Evolutionary conservation across 2,329 filamentous ascomycete genomes (phyloP), one percentile per base, ranked within the genome.

Genomic region (Trichoderma guizhouense): DNA sequence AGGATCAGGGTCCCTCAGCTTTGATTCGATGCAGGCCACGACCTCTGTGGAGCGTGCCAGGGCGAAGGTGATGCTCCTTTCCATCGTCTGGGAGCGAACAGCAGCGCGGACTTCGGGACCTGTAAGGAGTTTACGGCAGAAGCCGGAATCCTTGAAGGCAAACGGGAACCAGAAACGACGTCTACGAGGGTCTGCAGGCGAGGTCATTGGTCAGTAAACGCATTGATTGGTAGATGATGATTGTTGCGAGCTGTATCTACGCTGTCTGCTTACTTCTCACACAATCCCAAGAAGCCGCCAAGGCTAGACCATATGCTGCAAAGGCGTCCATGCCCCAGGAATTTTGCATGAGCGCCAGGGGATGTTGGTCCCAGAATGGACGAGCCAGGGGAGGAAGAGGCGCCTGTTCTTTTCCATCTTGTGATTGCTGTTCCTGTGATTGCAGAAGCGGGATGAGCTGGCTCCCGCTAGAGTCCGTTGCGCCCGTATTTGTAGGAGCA

Each of bases 281-380:
- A 14, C 15, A 32, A 9, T 65, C 51, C 60, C 69, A 64, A 34
- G 32, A 30, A 3, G 64, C 69, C 7, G 69, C 69, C 30, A 71
- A 5, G 5, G 69, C 69, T 0, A 71, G 60, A 8, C 69, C 69
- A 8, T 71, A 71, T 7, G 69, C 69, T 9, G 69, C 69, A 53
- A 71, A 71, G 15, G 69, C 51, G 57, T 71, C 69, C 69, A 71
- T 71, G 5, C 39, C 69, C 69, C 69, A 71, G n/a, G 39, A 58
- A 3, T n/a, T 26, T 2, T 71, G 51, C 34, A 71, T 30, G 24
- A 65, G 3, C 14, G 69, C 69, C 11, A 71, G 24, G 18, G 69
- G 69, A 12, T 71, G 69, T 34, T 71, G 69, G 8, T 71, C 69
- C 69, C 69, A 71, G 12, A 71, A 71, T 1, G 69, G 69, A 34